Conservation (phyloP, 2,329 filamentous ascomycete genomes). For the Colletotrichum euphorbiae region DNA sequence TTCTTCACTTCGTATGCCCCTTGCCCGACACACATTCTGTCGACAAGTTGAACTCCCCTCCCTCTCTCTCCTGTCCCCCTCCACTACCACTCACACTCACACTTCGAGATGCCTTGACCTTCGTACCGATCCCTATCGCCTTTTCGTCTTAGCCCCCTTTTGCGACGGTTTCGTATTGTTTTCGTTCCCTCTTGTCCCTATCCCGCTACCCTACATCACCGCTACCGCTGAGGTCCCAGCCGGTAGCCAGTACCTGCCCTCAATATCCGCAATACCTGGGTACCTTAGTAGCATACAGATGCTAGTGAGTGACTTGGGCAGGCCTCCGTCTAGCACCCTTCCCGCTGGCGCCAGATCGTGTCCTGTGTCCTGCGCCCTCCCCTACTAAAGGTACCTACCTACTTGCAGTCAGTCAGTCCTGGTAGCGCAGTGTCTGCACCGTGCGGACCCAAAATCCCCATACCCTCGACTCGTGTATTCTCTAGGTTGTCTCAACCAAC, state of each 20-base stretch:
- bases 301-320: background rate
- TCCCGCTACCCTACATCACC: constrained; percentile 21
- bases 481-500: constrained; percentile 40
- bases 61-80: background rate
- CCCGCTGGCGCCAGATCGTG: constrained; percentile 35
- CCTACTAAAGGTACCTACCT: too few species aligned
- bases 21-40: background rate
- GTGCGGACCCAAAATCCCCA: constrained; percentile 31
- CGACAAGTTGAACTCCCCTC: constrained; percentile 3
- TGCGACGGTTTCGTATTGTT: constrained; percentile 40
- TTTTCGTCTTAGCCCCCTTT: constrained; percentile 36
- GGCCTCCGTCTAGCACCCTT: constrained; percentile 1
- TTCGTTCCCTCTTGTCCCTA: constrained; percentile 36
- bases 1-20: constrained; percentile 7
- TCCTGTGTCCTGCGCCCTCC: background rate
- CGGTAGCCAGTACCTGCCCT: too few species aligned
- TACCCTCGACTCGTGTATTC: constrained; percentile 40
- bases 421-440: constrained; percentile 35
- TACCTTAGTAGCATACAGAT: too few species aligned
- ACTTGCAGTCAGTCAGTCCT: constrained; percentile 22
- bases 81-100: constrained; percentile 10
- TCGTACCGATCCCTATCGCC: constrained; percentile 32
- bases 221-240: too few species aligned
- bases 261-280: too few species aligned
- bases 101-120: constrained; percentile 1